Percentiles rank a stretch among this genome's conserved stretches.
phyloP scores from a whole-genome alignment of 768 basidiomycete species.

The Boletus bicolor region DNA sequence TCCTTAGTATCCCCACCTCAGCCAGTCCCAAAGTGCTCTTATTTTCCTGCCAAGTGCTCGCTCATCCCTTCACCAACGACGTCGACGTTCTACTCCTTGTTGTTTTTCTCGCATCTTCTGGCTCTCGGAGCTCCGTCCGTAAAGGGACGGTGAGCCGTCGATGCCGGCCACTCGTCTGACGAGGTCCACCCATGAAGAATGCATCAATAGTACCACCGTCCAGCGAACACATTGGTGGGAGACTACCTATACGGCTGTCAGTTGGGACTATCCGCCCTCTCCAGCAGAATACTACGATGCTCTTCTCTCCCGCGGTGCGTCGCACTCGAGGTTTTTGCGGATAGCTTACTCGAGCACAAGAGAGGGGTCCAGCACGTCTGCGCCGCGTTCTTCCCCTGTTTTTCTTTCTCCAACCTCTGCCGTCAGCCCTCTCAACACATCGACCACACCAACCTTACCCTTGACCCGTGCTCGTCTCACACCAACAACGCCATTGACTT shows the following conservation, averaged over 20 bases:
- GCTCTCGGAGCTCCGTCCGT: not conserved
- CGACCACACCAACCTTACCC: not conserved
- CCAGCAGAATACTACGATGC: constrained; percentile 14
- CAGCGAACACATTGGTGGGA: constrained; percentile 10
- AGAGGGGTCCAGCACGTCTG: not conserved
- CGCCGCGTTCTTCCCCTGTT: not conserved
- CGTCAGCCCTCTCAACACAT: not conserved
- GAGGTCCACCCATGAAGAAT: constrained; percentile 1
- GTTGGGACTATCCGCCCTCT: constrained; percentile 24
- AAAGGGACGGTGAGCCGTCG: constrained; percentile 3
- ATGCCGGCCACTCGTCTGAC: constrained; percentile 17
- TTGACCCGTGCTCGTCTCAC: not conserved
- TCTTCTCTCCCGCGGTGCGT: constrained; percentile 26
- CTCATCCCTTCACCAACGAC: not conserved
- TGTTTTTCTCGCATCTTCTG: not conserved
- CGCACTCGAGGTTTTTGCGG: constrained; percentile 26
- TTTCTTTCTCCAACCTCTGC: not conserved
- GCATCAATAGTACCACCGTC: not conserved
- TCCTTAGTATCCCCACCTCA: not conserved
- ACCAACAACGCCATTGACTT: not conserved
- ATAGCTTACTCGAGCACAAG: constrained; percentile 21
- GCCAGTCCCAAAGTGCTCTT: no score
- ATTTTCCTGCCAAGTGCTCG: not conserved
- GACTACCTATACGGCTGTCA: constrained; percentile 10
- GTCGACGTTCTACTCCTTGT: not conserved